Percentiles rank a stretch among this genome's conserved stretches.
Evolutionary conservation across 257 asterid species (phyloP).

Genomic region (Leptodermis oblonga): DNA sequence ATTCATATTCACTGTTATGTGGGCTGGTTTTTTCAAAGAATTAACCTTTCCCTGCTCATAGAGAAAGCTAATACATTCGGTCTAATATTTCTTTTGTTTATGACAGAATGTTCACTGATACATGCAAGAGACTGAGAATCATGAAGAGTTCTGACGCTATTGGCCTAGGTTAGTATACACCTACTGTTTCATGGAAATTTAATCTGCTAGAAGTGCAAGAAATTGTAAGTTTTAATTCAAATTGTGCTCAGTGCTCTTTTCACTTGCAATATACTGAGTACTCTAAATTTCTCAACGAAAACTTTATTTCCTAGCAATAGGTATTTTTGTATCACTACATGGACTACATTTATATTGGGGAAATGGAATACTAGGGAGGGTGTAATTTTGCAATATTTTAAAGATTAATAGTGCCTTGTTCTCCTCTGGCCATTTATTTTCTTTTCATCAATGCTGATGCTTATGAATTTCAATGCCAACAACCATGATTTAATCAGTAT

Average conservation of each 20-base stretch:
- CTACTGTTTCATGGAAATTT: background rate
- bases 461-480: background rate
- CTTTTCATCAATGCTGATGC: background rate
- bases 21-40: background rate
- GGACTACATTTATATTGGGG: background rate
- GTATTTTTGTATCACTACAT: background rate
- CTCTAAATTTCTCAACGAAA: background rate
- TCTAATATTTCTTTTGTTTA: background rate
- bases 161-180: slow-evolving; percentile 39
- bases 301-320: background rate
- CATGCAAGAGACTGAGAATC: slow-evolving; percentile 46
- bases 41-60: background rate
- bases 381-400: background rate
- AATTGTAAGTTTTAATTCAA: background rate
- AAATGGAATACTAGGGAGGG: background rate
- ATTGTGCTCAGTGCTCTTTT: background rate
- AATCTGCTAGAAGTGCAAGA: background rate
- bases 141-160: slow-evolving; percentile 50
- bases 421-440: too few species aligned
- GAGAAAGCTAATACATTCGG: background rate
- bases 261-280: background rate
- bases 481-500: too few species aligned
- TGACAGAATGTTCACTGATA: slow-evolving; percentile 41
- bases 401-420: background rate
- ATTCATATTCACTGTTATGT: background rate